Evolutionary conservation across 768 basidiomycete genomes (phyloP), one percentile per base, ranked within the genome.

Genomic region (Rhizopogon roseolus): DNA sequence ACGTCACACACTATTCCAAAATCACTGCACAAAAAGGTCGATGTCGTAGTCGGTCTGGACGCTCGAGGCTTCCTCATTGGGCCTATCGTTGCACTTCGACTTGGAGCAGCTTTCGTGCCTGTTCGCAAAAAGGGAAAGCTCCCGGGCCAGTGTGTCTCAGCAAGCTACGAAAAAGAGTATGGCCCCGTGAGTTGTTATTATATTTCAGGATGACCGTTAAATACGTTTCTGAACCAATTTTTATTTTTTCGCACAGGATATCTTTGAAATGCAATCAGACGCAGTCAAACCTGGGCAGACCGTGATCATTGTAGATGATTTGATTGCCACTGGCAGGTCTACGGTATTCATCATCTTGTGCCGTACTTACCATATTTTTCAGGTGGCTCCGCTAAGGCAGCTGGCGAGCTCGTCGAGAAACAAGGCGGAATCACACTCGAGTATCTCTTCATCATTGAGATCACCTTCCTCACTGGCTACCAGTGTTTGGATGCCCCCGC

Each of bases 1-100:
- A 86, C 86, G 50, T 91, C 90, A 25, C 73, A 84, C 55, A 92
- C 88, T 7, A 76, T 94, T 60, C 78, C 81, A 19, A 73, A 73
- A 44, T 75, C 81, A 13, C 73, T 80, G 3, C 71, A 71, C 49
- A 80, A 79, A 58, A 93, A 86, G 69, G 81, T 95, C 60, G 96
- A 99, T 69, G 89, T 91, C 50, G 80, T 99, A 59, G 93, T 99
- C 53, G 97, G 91, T 32, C 80, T 99, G 41, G 97, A 99, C 69
- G 96, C 96, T 22, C 80, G 97, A 52, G 97, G 97, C 13, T 99
- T 99, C 76, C 80, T 99, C 49, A 71, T 99, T 9, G 97, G 95
- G 1, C 97, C 97, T 1, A 81, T 93, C 60, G 82, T 99, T 62
- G 97, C 97, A 5, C 72, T 92, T 63, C 78, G 96, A 54, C 75